Evolutionary conservation across 371 early-diverging fungal genomes (phyloP), one percentile per base, ranked within the genome.

Genomic region (Capillidium rhysosporum): DNA sequence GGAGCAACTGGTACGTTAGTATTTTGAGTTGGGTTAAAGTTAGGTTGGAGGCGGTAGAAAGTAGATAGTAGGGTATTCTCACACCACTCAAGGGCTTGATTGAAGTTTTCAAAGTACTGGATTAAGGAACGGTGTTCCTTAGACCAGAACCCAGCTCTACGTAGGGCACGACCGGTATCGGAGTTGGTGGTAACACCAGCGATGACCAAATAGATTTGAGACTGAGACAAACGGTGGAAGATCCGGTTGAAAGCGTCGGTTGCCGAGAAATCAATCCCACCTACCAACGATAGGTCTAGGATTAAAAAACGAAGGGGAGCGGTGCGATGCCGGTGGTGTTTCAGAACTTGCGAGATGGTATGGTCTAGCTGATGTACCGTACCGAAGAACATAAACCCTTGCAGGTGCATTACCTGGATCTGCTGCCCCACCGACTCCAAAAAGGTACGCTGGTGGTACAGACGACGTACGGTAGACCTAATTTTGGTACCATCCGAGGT

Each of bases 301-400:
- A 96, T 74, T 31, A 96, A 61, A 56, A 83, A 89, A 31, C 80
- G 78, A 57, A 92, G 75, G 12, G 85, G 79, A 54, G 45, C 18
- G 10, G 59, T 31, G 29, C 20, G 40, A 12, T 24, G 16, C 3
- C 49, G 29, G 26, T 41, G 46, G 12, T 67, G 65, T 45, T 69
- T 67, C 24, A 89, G 57, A 56, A 78, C 60, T 3, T 62, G 63
- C 14, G 79, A 77, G 51, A 94, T 82, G 23, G 76, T 72, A 29
- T 68, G 70, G 56, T 90, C 91, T 2, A 94, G 77, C 56, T 84
- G 82, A 57, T 79, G 80, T 56, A 92, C 82, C 1, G 94, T 89
- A 38, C 94, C 96, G 67, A 94, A 96, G 61, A 96, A 96, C 69
- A 89, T 69, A 57, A 81, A 87, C 3, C 94, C 94, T 63, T 94